Evolutionary conservation across 2,329 filamentous ascomycete genomes (phyloP).

Genomic region (Sordariomycetes sp.): DNA sequence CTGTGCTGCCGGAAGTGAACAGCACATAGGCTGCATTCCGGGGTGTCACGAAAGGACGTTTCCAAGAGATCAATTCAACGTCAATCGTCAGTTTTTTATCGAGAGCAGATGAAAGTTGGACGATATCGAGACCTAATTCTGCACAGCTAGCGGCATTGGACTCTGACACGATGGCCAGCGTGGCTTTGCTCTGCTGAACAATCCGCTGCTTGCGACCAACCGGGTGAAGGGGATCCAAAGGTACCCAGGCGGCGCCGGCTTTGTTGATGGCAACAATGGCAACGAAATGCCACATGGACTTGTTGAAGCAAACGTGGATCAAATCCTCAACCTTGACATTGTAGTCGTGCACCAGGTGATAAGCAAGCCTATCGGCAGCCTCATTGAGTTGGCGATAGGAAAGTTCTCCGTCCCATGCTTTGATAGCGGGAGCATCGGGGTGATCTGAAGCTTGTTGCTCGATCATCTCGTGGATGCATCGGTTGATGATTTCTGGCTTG

Average conservation of each 20-base stretch:
- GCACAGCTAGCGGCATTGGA: constrained; percentile 11
- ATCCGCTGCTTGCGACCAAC: background rate
- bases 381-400: constrained; percentile 1
- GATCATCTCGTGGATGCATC: constrained; percentile 1
- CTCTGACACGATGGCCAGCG: constrained; percentile 4
- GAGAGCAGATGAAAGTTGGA: background rate
- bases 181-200: background rate
- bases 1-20: constrained; percentile 7
- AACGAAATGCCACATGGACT: constrained; percentile 3
- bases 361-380: background rate
- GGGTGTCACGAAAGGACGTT: no score
- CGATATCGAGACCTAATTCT: background rate
- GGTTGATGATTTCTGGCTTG: background rate
- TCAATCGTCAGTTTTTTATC: background rate
- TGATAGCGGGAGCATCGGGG: constrained; percentile 20
- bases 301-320: constrained; percentile 29
- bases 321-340: constrained; percentile 26
- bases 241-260: constrained; percentile 1
- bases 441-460: background rate
- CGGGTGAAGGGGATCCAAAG: constrained; percentile 3
- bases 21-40: constrained; percentile 3
- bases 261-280: constrained; percentile 3
- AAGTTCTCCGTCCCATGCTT: constrained; percentile 1
- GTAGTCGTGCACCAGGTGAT: constrained; percentile 7
- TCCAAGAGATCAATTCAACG: no score